Base-by-base conservation (phyloP, 768 basidiomycete species). In the Collybiopsis luxurians region DNA sequence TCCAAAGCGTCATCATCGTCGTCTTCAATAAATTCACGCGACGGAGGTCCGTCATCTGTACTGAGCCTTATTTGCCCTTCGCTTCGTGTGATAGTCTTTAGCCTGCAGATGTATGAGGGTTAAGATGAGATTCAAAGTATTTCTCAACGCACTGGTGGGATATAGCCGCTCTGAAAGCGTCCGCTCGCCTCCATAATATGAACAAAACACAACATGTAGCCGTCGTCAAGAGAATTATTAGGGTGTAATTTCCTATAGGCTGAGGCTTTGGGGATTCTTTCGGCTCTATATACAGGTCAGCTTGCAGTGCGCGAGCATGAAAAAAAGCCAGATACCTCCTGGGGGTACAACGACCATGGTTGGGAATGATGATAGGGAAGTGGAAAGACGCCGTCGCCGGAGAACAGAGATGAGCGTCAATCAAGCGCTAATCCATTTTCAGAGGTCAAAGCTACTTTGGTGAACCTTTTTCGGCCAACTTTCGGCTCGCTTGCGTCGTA, bases 1-100 rank as follows among this genome's bases (percentile, higher is more conserved):
- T 49, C 47, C 23, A 40, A 15, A 7, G 46, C 71, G 28, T 76
- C 69, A 31, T 77, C 80, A 46, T 81, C 78, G 30, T 82, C 83
- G 56, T 84, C 82, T 36, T 76, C 79, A 47, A 90, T 61, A 59
- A 89, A 89, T 53, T 85, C 83, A 15, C 75, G 73, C n/a, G 86
- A 79, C n/a, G 87, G 77, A 12, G 87, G 87, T 0, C 86, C 85
- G 53, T 89, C 86, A 60, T 90, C 88, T 63, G 82, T 77, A 46
- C 86, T 87, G 21, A 90, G 75, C 9, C 87, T 79, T 54, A 90
- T 86, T 5, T 67, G 75, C 2, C 87, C 87, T 58, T 85, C 82
- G 15, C 69, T 64, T 15, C 71, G 68, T 2, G 76, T 74, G 68
- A 86, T 79, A 5, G 80, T 81, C 61, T 82, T 83, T 53, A 90